Conservation (phyloP, 2,329 filamentous ascomycete species). For the Phialemonium atrogriseum region DNA sequence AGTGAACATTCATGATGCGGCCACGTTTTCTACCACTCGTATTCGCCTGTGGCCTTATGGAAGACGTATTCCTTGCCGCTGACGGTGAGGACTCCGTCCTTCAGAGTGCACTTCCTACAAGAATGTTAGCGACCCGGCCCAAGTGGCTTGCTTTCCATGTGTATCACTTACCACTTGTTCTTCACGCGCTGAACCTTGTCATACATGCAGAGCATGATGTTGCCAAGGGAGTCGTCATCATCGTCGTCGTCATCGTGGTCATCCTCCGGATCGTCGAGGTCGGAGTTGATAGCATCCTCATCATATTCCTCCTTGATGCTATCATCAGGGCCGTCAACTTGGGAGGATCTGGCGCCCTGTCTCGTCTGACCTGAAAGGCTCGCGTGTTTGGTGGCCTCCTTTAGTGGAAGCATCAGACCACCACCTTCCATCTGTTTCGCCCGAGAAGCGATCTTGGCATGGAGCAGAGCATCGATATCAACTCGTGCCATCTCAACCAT, state of each 20-base stretch:
- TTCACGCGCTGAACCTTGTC: conserved; percentile 99
- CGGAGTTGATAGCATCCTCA: conserved; percentile 96
- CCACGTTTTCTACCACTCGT: conserved; percentile 90
- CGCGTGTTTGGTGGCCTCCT: conserved; percentile 38
- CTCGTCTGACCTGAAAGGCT: conserved; percentile 15
- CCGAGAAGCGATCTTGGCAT: conserved; percentile 56
- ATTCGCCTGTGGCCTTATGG: conserved; percentile 94
- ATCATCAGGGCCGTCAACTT: conserved; percentile 58
- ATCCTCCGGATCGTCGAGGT: conserved; percentile 91
- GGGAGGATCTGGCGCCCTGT: conserved; percentile 25
- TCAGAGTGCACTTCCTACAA: conserved; percentile 88
- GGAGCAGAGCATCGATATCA: conserved; percentile 62
- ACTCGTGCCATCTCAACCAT: conserved; percentile 47
- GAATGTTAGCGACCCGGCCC: conserved; percentile 10
- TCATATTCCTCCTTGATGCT: conserved; percentile 60
- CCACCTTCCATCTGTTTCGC: conserved; percentile 66
- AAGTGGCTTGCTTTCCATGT: not conserved
- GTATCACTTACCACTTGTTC: conserved; percentile 75
- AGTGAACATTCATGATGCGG: too few relatives aligned
- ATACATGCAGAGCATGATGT: conserved; percentile 98
- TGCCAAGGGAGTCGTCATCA: conserved; percentile 72
- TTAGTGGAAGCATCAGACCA: conserved; percentile 66
- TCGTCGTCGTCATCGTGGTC: conserved; percentile 76
- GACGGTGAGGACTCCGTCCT: conserved; percentile 90
- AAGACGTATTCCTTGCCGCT: conserved; percentile 96